Base-by-base conservation (phyloP, 2,329 filamentous ascomycete species). In the Orbilia blumenaviensis region DNA sequence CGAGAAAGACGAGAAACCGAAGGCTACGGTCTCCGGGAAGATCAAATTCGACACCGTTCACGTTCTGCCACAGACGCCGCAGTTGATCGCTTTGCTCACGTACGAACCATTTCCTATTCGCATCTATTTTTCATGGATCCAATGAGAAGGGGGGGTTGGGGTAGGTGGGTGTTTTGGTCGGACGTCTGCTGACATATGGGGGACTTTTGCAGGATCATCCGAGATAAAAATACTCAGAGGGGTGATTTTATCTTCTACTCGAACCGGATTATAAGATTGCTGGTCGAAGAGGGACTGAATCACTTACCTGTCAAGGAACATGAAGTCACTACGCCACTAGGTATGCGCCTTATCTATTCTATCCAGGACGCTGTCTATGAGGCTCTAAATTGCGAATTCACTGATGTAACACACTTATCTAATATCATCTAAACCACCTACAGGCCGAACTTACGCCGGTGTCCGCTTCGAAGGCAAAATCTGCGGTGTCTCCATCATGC, bases 201-300 rank as follows among this genome's bases (percentile, higher is more conserved):
- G 10, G 48, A 21, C n/a, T 16, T 14, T 32, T 1, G 78, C 81
- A 98, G 94, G 78, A 97, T 97, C 88, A 98, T 99, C 82, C 91
- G 95, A 80, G 93, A 97, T 83, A 92, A 92, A 83, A 88, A 91
- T 79, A 99, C 95, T 4, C 89, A 91, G 68, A 91, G 95, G 73
- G 95, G 93, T 78, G 95, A 99, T 84, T 99, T 99, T 83, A 97
- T 99, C 82, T 99, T 99, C 85, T 97, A 98, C 85, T 97, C 94
- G 46, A 99, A 99, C 84, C 90, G 95, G 75, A 98, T 99, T 83
- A 98, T 98, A 83, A 92, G 95, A 32, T 87, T 99, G 44, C 88
- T 99, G 5, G 95, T 99, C 42, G 95, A 99, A 84, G 95, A 99
- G 84, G 95, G 95, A 2, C 87, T 99, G 66, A 99, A 99, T 83